phyloP scores from a whole-genome alignment of 108 stramenopile species.

The Cyclotella atomus region DNA sequence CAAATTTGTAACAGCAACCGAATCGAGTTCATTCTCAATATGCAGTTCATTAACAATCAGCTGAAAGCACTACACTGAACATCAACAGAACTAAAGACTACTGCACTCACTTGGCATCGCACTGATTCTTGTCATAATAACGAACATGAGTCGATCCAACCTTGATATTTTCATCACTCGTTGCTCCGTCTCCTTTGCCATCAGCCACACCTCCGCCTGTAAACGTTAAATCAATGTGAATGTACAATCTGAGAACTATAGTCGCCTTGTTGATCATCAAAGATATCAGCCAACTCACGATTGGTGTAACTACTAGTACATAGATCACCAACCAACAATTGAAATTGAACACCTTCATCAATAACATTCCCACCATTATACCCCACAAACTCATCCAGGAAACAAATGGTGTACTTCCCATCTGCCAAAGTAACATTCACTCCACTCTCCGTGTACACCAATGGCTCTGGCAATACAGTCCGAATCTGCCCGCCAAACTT shows the following conservation, averaged over 20 bases:
- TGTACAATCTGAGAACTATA: background rate
- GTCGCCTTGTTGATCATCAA: background rate
- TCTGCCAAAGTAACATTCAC: conserved; percentile 1
- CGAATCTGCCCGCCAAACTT: conserved; percentile 36
- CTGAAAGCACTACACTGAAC: too few relatives aligned
- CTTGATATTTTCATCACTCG: conserved; percentile 13
- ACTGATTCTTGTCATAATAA: conserved; percentile 6
- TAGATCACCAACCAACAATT: conserved; percentile 13
- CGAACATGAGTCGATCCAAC: background rate
- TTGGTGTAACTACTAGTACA: conserved; percentile 25
- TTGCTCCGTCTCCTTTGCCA: conserved; percentile 37
- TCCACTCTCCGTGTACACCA: conserved; percentile 27
- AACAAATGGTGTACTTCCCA: conserved; percentile 34
- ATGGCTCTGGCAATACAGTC: conserved; percentile 23
- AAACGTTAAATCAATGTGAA: background rate
- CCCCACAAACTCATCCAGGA: conserved; percentile 28
- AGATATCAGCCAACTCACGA: conserved; percentile 12
- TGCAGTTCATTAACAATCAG: too few relatives aligned
- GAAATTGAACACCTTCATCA: conserved; percentile 10
- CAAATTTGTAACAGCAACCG: background rate
- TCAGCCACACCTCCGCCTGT: conserved; percentile 25
- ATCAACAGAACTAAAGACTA: too few relatives aligned
- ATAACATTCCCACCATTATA: conserved; percentile 5
- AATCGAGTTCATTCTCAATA: too few relatives aligned
- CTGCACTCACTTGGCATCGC: conserved; percentile 6